Evolutionary conservation across 176 grass and related monocot genomes (phyloP), one percentile per base, ranked within the genome.

Genomic region (Coix lacrymajobi): DNA sequence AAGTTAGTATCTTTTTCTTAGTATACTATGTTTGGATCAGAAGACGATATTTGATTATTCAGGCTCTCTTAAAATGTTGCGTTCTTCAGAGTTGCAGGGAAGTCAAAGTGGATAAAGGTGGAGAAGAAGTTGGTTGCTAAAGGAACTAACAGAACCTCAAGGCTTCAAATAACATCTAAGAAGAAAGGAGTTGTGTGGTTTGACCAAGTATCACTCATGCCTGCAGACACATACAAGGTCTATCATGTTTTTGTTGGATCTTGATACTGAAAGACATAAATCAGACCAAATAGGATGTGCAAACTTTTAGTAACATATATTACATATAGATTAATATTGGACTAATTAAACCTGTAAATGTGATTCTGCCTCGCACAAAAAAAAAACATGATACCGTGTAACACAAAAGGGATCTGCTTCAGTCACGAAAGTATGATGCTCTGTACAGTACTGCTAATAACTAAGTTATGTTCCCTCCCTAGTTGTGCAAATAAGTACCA

Each of bases 161-260:
- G 88, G 20, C 79, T 90, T 49, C 51, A 90, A 52, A 43, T 90
- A 52, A 87, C 54, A 60, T 83, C 79, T 43, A 74, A 37, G 58
- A 87, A 75, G 37, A 87, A 13, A 58, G 84, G 88, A 79, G 69
- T 79, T 12, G 37, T 83, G n/a, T 90, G 88, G 88, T 14, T 90
- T 31, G 88, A 90, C 78, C 88, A 90, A 79, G 84, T 90, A 44
- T 87, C 88, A 14, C 83, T 90, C 14, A 83, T 90, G 74, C 84
- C 88, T 84, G 63, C 56, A 20, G 84, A 90, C 11, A 90, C 84
- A 67, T 90, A 87, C 45, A 90, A 82, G 79, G 79, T 90, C 3
- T 20, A 63, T 54, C 64, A 4, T 7, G 3, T 30, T 81, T 76
- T 77, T 62, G 36, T 70, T 11, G 5, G 3, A 66, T 26, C 8